Conservation (phyloP, 2,329 filamentous ascomycete genomes). For the Sporothrix brunneoviolacea region DNA sequence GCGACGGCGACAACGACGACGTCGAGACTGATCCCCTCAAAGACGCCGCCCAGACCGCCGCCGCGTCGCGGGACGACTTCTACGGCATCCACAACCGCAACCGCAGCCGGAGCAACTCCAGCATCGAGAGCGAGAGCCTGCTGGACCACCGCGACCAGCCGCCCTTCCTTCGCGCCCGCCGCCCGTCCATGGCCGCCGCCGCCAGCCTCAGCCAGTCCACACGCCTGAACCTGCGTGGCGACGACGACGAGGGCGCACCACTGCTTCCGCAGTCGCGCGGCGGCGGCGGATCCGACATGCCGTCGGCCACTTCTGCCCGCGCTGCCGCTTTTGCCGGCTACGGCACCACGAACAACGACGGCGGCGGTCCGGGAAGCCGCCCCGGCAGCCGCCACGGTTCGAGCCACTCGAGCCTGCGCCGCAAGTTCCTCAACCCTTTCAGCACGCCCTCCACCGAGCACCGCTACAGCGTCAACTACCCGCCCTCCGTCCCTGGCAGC, state of each 20-base stretch:
- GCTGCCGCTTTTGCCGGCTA: neutral
- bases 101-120: conserved; percentile 69
- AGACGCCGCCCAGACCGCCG: conserved; percentile 19
- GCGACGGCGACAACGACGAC: conserved; percentile 37
- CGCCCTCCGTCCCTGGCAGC: conserved; percentile 59
- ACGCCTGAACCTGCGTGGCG: conserved; percentile 24
- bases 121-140: conserved; percentile 80
- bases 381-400: conserved; percentile 40
- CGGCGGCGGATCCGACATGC: conserved; percentile 21
- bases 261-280: conserved; percentile 37
- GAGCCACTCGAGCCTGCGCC: conserved; percentile 45
- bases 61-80: conserved; percentile 32
- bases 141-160: conserved; percentile 73
- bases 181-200: conserved; percentile 40
- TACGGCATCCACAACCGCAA: conserved; percentile 38
- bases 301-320: conserved; percentile 35
- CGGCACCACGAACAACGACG: conserved; percentile 28
- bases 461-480: conserved; percentile 61
- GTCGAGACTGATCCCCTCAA: conserved; percentile 39
- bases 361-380: conserved; percentile 33
- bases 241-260: conserved; percentile 46
- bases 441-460: conserved; percentile 31
- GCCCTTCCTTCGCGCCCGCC: conserved; percentile 54
- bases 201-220: conserved; percentile 12
- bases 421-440: conserved; percentile 26